Percentiles rank a stretch among this genome's conserved stretches.
These are phyloP conservation scores for Rhododendron ovatum DNA, from an alignment of 148 eudicot genomes.

Conservation along the genomic window DNA sequence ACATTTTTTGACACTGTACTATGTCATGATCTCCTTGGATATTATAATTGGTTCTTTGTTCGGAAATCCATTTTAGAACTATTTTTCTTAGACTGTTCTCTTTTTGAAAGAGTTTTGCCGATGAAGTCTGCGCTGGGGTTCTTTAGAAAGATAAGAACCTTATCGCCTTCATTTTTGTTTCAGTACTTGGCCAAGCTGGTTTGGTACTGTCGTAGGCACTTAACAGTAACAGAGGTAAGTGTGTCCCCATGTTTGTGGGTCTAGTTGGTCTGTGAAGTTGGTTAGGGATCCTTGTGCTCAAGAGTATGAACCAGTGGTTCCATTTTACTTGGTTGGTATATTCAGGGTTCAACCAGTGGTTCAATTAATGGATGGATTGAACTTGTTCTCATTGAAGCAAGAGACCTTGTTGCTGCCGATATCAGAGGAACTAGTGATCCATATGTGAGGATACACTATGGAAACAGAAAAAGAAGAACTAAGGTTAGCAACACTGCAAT, in stretches of 20 bases:
- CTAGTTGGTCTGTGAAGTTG: not conserved
- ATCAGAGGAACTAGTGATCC: conserved; percentile 98
- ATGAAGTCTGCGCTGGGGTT: not conserved
- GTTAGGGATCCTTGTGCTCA: not conserved
- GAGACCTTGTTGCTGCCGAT: conserved; percentile 93
- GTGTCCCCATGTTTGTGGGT: not conserved
- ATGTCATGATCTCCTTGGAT: not conserved
- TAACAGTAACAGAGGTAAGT: no score
- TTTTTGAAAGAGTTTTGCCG: not conserved
- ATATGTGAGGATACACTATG: conserved; percentile 82
- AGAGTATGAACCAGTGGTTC: not conserved
- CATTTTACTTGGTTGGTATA: not conserved
- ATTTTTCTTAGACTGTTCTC: not conserved
- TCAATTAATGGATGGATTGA: conserved; percentile 61
- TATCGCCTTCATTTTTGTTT: not conserved
- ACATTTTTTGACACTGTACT: not conserved
- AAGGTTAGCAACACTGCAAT: conserved; percentile 42
- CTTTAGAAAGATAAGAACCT: not conserved
- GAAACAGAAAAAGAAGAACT: conserved; percentile 66
- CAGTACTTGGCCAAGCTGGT: not conserved
- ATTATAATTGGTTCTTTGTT: not conserved
- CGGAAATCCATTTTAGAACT: not conserved
- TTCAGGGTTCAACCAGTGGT: conserved; percentile 39
- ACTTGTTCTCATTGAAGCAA: conserved; percentile 71
- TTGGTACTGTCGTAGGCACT: not conserved